Base-by-base conservation (phyloP, 176 grass and related monocot genomes). In the Phragmites australis region DNA sequence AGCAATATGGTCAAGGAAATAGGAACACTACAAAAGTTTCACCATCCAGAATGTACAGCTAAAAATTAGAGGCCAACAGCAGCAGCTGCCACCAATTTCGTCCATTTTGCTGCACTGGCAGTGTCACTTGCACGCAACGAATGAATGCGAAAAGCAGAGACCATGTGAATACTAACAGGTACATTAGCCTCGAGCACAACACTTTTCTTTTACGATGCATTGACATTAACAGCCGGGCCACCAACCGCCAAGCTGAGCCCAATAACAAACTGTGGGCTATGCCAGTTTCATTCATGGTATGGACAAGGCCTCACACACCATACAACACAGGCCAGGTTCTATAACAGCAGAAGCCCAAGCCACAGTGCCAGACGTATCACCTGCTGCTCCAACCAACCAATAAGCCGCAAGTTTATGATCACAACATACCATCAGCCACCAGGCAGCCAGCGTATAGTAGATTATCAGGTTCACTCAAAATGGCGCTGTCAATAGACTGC, bases 121-220 rank as follows among this genome's bases (percentile, higher is more conserved):
- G 72, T 34, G 74, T 46, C 74, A 57, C 58, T 58, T 29, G 56
- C 79, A 72, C n/a, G 73, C 43, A 30, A 44, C 8, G 7, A 44
- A 41, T 79, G 16, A 75, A 80, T 80, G 76, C 75, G 59, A 84
- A 51, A 59, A 51, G 81, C 75, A 16, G 13, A 30, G 32, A 43
- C 26, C 72, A 68, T 16, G 31, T 62, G 64, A 30, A 42, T 23
- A n/a, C n/a, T n/a, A 31, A 5, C 65, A 25, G n/a, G 64, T 44
- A 27, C 48, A n/a, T 34, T n/a, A 68, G 7, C 79, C 18, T 9
- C 12, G 1, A 22, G 79, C 22, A 58, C 65, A 34, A 2, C 65
- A 7, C 25, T 31, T 30, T 30, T 32, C 51, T 55, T 46, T 23
- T 11, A 12, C 1, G 60, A 27, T 17, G 23, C 6, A 41, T 8